Conservation (phyloP, 345 rosid species). For the Trapa bicornis region DNA sequence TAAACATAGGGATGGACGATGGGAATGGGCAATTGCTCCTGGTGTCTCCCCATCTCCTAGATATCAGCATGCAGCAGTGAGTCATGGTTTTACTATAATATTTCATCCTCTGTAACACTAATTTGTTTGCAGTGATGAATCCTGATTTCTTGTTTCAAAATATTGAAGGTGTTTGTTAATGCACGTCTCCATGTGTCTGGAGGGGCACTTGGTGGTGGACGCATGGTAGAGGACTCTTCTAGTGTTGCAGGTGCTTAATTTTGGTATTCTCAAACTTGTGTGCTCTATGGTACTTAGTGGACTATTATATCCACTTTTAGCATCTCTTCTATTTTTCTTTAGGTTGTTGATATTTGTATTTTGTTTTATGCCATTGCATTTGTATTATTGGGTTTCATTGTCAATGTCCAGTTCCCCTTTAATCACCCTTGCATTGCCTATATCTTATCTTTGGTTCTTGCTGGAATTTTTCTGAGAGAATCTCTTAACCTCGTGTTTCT, state of each 20-base stretch:
- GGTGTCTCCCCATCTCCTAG: conserved; percentile 97
- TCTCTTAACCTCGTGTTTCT: conserved; percentile 2
- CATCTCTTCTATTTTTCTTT: not conserved
- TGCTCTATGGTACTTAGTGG: not conserved
- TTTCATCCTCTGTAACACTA: not conserved
- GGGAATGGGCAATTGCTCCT: conserved; percentile 99
- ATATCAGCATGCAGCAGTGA: conserved; percentile 99
- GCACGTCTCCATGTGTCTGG: conserved; percentile 99
- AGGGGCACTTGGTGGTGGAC: conserved; percentile 99
- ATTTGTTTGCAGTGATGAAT: conserved; percentile 1
- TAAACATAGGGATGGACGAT: conserved; percentile 97
- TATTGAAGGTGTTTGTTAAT: conserved; percentile 81
- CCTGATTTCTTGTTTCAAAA: conserved; percentile 7
- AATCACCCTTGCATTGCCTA: not conserved
- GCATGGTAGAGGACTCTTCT: conserved; percentile 98
- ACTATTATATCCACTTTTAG: not conserved
- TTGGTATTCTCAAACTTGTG: not conserved
- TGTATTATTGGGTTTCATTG: no score
- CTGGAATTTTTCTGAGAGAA: not conserved
- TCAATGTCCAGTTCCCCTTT: not conserved
- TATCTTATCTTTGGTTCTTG: not conserved
- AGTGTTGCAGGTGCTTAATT: conserved; percentile 81
- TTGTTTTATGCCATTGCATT: not conserved
- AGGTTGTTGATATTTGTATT: not conserved
- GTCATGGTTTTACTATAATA: conserved; percentile 18